Evolutionary conservation across 2,329 filamentous ascomycete genomes (phyloP).

Genomic region (Claviceps sp.): DNA sequence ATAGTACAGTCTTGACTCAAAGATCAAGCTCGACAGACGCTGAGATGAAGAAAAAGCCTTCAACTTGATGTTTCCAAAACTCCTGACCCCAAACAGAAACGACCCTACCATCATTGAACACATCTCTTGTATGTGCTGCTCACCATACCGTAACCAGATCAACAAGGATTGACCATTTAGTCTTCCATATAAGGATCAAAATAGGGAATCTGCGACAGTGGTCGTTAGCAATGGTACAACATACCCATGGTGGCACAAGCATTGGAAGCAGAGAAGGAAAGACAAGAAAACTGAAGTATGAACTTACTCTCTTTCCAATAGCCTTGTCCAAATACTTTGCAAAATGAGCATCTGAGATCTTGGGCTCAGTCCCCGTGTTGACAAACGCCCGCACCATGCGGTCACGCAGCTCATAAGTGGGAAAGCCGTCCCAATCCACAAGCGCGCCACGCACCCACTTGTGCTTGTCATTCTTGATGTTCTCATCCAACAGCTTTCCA

Average conservation of each 20-base stretch:
- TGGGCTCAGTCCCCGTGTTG: conserved; percentile 3
- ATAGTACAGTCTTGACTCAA: too few species aligned
- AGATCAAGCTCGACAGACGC: too few species aligned
- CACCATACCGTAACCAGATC: too few species aligned
- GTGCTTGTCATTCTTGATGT: conserved; percentile 17
- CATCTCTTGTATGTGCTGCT: too few species aligned
- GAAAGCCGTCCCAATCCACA: conserved; percentile 6
- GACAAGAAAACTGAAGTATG: neutral
- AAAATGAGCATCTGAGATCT: conserved; percentile 6
- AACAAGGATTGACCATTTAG: too few species aligned
- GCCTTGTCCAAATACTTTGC: conserved; percentile 5
- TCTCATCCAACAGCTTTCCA: conserved; percentile 8
- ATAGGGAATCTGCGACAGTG: neutral
- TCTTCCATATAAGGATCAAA: neutral
- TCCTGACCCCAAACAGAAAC: too few species aligned
- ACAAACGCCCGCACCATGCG: conserved; percentile 5
- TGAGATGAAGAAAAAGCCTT: too few species aligned
- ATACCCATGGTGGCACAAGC: neutral
- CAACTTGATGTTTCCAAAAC: too few species aligned
- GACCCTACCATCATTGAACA: too few species aligned
- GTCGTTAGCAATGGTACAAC: too few species aligned
- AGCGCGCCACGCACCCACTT: conserved; percentile 18
- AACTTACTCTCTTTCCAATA: conserved; percentile 2
- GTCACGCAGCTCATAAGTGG: conserved; percentile 4
- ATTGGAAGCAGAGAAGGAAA: neutral